Conservation (phyloP, 345 rosid genomes). For the Ceriops decandra region DNA sequence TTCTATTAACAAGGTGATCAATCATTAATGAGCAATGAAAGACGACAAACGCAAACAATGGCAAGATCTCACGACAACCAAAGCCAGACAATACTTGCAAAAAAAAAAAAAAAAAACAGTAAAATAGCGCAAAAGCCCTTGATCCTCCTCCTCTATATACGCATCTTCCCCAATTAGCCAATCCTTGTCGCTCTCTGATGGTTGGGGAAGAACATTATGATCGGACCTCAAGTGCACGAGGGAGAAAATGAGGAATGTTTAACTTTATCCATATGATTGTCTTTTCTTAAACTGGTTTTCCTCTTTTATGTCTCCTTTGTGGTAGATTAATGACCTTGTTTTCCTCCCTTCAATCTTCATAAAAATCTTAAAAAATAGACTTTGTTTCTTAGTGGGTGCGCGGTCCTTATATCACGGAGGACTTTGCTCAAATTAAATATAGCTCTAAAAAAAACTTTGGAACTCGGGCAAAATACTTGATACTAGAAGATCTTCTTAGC, state of each 20-base stretch:
- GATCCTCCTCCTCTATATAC: background rate
- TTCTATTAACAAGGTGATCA: constrained; percentile 14
- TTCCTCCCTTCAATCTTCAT: constrained; percentile 18
- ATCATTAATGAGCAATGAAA: constrained; percentile 6
- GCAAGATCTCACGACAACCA: constrained; percentile 34
- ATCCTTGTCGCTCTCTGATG: constrained; percentile 19
- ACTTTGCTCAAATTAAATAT: constrained; percentile 26
- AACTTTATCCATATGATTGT: constrained; percentile 6
- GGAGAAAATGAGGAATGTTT: constrained; percentile 2
- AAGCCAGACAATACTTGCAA: constrained; percentile 17
- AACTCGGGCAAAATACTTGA: constrained; percentile 23
- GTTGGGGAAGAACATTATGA: constrained; percentile 18
- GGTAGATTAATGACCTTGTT: constrained; percentile 14
- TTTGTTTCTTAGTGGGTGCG: constrained; percentile 48
- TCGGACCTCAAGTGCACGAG: constrained; percentile 20
- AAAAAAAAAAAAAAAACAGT: background rate
- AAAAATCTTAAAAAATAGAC: constrained; percentile 6
- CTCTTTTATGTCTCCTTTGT: constrained; percentile 33
- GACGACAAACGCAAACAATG: constrained; percentile 45
- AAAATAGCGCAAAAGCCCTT: background rate
- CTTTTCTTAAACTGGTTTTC: constrained; percentile 25
- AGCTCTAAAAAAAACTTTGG: constrained; percentile 43
- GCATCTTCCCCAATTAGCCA: constrained; percentile 14
- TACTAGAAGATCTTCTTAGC: constrained; percentile 7
- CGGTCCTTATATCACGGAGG: constrained; percentile 40